Conservation (phyloP, 148 eudicot genomes). For the Camellia sinensis region DNA sequence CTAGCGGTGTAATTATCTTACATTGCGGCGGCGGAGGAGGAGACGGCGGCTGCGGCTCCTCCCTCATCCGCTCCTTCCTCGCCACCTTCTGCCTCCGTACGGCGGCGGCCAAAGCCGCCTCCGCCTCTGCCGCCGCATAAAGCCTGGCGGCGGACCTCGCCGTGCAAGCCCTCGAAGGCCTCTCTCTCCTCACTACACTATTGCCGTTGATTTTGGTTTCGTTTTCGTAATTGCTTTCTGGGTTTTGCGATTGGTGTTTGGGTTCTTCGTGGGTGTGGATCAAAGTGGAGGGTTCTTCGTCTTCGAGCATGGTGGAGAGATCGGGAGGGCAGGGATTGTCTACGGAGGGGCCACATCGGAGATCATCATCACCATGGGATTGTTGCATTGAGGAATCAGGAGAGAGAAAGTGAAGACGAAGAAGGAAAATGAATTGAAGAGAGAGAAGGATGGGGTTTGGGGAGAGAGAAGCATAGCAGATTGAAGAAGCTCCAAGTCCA, state of each 20-base stretch:
- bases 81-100: constrained; percentile 47
- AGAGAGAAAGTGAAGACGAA: constrained; percentile 13
- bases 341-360: constrained; percentile 34
- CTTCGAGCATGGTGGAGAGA: constrained; percentile 37
- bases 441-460: constrained; percentile 18
- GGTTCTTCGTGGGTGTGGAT: constrained; percentile 36
- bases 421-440: not conserved
- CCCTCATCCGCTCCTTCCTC: constrained; percentile 40
- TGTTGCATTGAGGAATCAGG: constrained; percentile 42
- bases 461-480: constrained; percentile 4
- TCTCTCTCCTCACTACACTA: constrained; percentile 53
- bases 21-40: constrained; percentile 37
- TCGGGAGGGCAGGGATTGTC: constrained; percentile 29
- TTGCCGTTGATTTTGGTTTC: constrained; percentile 21
- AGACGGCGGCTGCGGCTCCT: constrained; percentile 34
- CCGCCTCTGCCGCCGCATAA: constrained; percentile 56
- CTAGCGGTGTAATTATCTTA: constrained; percentile 63
- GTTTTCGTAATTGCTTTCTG: constrained; percentile 22
- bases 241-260: constrained; percentile 12
- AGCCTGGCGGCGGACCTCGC: constrained; percentile 53
- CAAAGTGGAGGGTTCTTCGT: constrained; percentile 43
- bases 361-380: constrained; percentile 47
- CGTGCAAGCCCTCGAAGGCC: constrained; percentile 90
- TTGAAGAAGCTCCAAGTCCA: constrained; percentile 1
- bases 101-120: constrained; percentile 40